Evolutionary conservation across 306 rosid genomes (phyloP), one percentile per base, ranked within the genome.

Genomic region (Cajanus cajan): DNA sequence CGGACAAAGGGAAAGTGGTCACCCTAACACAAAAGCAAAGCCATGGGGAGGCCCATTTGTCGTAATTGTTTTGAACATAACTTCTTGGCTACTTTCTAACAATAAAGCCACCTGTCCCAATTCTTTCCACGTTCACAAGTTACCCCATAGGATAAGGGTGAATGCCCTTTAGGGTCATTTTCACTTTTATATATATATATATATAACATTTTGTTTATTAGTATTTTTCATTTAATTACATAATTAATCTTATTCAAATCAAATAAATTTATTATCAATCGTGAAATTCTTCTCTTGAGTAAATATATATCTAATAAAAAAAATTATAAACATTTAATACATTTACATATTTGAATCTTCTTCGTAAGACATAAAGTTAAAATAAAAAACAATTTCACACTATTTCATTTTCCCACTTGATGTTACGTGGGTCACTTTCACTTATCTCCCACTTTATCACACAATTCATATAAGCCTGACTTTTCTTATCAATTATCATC

Each of bases 401-500:
- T 28, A 28, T 1, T 28, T 28, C 2, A 28, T 28, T 28, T 28
- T 1, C 31, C 1, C 3, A 28, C 31, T 1, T 28, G 3, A 28
- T 28, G 3, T 3, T 28, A 28, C 1, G 1, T 28, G 6, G 67
- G 78, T 83, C 86, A 48, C 69, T 78, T 24, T 77, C 85, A 79
- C 87, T 85, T 87, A 82, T 82, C 80, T 78, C 14, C n/a, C 34
- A 40, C 67, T 77, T 74, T 90, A 52, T 68, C 69, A 55, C n/a
- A 72, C 24, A 43, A 28, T 37, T 10, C 39, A 10, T 36, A 68
- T 43, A 48, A 62, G 33, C 76, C 69, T 58, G 8, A 61, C 65
- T 68, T 76, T 52, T 67, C 88, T 80, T 82, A 90, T 85, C 87
- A 61, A 61, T 33, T 15, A n/a, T 82, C 55, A 88, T 82, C 69